Base-by-base conservation (phyloP, 1,139 yeast species). In the Blastobotrys petasosporus region DNA sequence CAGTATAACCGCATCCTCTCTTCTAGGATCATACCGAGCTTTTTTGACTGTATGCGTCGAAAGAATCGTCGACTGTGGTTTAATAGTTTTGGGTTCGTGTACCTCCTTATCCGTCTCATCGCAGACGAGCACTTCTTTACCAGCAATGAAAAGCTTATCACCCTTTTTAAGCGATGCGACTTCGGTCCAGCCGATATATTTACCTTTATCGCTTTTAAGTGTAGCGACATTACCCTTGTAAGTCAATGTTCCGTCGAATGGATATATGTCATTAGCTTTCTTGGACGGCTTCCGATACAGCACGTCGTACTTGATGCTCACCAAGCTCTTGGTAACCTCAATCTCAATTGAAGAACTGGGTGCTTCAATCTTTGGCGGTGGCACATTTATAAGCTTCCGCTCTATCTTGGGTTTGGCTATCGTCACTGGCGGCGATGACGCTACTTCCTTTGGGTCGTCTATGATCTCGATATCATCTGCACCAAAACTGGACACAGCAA, bases 1-100 rank as follows among this genome's bases (percentile, higher is more conserved):
- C 72, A 80, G 64, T 0, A 77, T 69, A 1, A 79, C 54, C 0
- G 79, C 73, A 41, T 67, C 65, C 8, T 66, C 67, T 3, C 63
- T 59, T 0, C 51, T 39, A 1, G 75, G 64, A 55, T 76, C 75
- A 56, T 71, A 69, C 10, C 72, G 54, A 1, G 79, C 72, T 20
- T 15, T 30, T n/a, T 37, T 15, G 31, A 25, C 10, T 11, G 12
- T 30, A 25, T 38, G 31, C 10, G 41, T 16, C 11, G 40, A 35
- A 12, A 44, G 20, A 11, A 35, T 13, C 10, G 41, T 41, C 8
- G 38, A 12, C 29, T 35, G 38, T 13, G 16, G 17, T 15, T 12
- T 12, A 6, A 33, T 10, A 4, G 13, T 11, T 9, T 12, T 11
- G 4, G 30, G 8, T 13, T 32, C 32, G 16, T 32, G 23, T 20